Base-by-base conservation (phyloP, 2,329 filamentous ascomycete genomes). In the Tolypocladium ovalisporum region DNA sequence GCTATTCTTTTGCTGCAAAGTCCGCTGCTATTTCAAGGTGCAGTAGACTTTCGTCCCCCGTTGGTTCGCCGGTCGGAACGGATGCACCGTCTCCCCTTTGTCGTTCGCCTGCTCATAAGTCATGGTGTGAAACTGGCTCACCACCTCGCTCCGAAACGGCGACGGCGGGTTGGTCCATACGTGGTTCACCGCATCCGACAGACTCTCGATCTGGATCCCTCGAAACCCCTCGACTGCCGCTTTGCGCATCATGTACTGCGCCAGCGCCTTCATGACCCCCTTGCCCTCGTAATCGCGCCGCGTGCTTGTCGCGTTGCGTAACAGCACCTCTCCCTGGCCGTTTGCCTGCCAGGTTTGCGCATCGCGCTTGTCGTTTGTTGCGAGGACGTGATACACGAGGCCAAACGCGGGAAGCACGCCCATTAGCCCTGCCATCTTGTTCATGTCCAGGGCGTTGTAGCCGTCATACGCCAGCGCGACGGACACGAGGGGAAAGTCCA, bases 401-500 rank as follows among this genome's bases (percentile, higher is more conserved):
- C 29, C 27, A 19, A 47, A 56, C 1, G 19, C n/a, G 47, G 61
- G 61, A 15, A 61, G 52, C 2, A 37, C 24, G 1, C 15, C 40
- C 24, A 60, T 19, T 19, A 62, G 15, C 1, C 40, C 54, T 4
- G 5, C 34, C 57, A 62, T 55, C 29, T 58, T 57, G 12, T 57
- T 52, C 22, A 36, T 22, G 54, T 66, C 60, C 24, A 64, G 54
- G 1, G 57, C 29, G 5, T 60, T 42, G 52, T 60, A 55, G 42
- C 60, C 61, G 56, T 71, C 68, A 54, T 64, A 68, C 4, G 66
- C 61, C 22, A 70, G 59, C 1, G 67, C 68, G 27, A 70, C 55
- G 12, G 64, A 67, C 2, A 68, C 67, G 10, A 69, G 61, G 1
- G 67, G 67, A 53, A 70, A 70, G 54, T 69, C 68, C 68, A 71